Evolutionary conservation across 1,139 yeast genomes (phyloP).

Genomic region (Zygoascus meyerae): DNA sequence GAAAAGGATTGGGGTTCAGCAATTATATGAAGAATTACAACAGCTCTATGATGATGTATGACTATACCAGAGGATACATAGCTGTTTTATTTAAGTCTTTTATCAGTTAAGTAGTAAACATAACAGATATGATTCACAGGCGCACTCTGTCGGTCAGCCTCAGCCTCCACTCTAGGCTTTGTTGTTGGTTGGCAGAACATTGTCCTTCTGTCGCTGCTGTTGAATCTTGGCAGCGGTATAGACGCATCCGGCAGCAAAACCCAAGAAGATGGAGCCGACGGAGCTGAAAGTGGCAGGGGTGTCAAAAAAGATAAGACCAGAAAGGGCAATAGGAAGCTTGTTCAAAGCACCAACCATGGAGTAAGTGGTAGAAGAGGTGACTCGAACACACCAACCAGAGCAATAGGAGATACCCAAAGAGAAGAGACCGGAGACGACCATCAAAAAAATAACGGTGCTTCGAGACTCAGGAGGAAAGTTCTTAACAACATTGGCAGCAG

Average conservation of each 20-base stretch:
- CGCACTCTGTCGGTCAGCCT: too few species aligned
- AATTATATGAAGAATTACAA: conserved; percentile 18
- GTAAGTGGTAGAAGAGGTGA: conserved; percentile 95
- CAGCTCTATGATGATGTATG: conserved; percentile 1
- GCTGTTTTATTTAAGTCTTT: too few species aligned
- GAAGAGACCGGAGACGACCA: conserved; percentile 88
- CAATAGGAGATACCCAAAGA: conserved; percentile 97
- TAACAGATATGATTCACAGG: too few species aligned
- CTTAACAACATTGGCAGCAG: conserved; percentile 59
- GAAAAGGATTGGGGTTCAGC: conserved; percentile 27
- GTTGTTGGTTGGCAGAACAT: conserved; percentile 29
- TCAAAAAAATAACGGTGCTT: conserved; percentile 63
- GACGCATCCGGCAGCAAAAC: conserved; percentile 90
- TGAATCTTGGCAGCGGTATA: conserved; percentile 87
- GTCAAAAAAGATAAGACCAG: conserved; percentile 89
- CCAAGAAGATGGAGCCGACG: conserved; percentile 81
- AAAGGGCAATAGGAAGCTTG: conserved; percentile 93
- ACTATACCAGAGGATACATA: neutral
- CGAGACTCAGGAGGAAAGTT: conserved; percentile 77
- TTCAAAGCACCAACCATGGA: conserved; percentile 99
- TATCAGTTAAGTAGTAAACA: too few species aligned
- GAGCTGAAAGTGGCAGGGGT: conserved; percentile 93
- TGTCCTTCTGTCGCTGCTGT: conserved; percentile 50
- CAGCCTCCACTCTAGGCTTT: conserved; percentile 15
- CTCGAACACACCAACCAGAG: conserved; percentile 99